phyloP scores from a whole-genome alignment of 2,329 filamentous ascomycete genomes.

The Cercospora berteroae region DNA sequence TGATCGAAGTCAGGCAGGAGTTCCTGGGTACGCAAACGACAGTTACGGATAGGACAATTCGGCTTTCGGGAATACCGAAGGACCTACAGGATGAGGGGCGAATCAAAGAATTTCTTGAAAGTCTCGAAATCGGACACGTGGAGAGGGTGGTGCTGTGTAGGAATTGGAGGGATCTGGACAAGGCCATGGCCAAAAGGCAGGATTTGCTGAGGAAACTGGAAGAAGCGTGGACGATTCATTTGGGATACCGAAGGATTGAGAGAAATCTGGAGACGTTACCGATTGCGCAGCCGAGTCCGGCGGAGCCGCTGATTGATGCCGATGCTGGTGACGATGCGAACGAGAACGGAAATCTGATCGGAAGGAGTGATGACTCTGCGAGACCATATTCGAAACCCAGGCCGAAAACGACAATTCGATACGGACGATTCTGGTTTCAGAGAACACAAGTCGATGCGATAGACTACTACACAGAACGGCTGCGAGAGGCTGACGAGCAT shows the following conservation, averaged over 20 bases:
- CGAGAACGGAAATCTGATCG: slow-evolving; percentile 32
- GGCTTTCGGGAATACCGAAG: slow-evolving; percentile 79
- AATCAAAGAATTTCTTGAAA: slow-evolving; percentile 84
- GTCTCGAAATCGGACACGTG: slow-evolving; percentile 83
- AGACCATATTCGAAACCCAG: slow-evolving; percentile 49
- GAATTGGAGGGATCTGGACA: slow-evolving; percentile 80
- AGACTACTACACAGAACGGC: slow-evolving; percentile 86
- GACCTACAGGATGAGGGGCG: slow-evolving; percentile 77
- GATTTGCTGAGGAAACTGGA: slow-evolving; percentile 70
- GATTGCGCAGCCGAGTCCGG: slow-evolving; percentile 49
- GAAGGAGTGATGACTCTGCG: slow-evolving; percentile 38
- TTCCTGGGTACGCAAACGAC: slow-evolving; percentile 92
- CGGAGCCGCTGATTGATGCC: slow-evolving; percentile 33
- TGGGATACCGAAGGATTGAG: slow-evolving; percentile 57
- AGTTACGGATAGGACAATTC: slow-evolving; percentile 92
- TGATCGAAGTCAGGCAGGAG: slow-evolving; percentile 82
- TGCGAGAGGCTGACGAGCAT: slow-evolving; percentile 73
- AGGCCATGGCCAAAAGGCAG: slow-evolving; percentile 66
- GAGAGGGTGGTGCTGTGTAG: slow-evolving; percentile 83
- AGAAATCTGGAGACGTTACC: slow-evolving; percentile 50
- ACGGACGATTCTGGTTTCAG: slow-evolving; percentile 70
- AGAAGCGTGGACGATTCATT: slow-evolving; percentile 74
- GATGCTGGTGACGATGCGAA: slow-evolving; percentile 29
- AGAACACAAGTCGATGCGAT: slow-evolving; percentile 81
- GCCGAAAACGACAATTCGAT: slow-evolving; percentile 73